Conservation (phyloP, 768 basidiomycete genomes). For the Asterophora parasitica region DNA sequence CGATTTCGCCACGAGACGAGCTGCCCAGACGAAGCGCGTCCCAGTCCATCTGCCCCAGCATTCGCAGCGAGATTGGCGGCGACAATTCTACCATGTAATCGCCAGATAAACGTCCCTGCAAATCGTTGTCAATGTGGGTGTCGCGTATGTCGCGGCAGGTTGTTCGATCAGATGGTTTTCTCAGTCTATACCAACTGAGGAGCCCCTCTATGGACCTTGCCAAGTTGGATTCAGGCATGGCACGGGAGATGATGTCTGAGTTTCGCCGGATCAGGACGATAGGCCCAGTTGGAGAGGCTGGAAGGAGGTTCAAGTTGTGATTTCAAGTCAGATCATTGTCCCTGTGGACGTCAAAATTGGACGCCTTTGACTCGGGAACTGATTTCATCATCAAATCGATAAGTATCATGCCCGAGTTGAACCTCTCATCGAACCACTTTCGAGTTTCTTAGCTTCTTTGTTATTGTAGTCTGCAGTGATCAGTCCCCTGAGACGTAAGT, state of each 20-base stretch:
- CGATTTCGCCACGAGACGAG: no score
- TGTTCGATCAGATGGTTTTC: no score
- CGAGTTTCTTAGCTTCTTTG: not conserved
- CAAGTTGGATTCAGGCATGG: no score
- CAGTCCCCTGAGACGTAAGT: not conserved
- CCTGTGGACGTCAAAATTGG: not conserved
- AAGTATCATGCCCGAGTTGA: not conserved
- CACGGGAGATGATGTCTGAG: no score
- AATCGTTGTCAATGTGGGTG: not conserved
- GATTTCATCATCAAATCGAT: not conserved
- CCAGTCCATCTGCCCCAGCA: not conserved
- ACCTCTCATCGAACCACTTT: slow-evolving; percentile 3
- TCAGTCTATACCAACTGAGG: no score
- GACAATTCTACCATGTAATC: not conserved
- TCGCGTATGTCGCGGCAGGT: no score
- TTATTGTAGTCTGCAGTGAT: not conserved
- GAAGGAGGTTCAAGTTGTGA: slow-evolving; percentile 4
- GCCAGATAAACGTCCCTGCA: not conserved
- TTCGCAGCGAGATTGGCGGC: no score
- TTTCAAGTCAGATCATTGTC: slow-evolving; percentile 1
- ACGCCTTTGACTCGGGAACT: slow-evolving; percentile 11
- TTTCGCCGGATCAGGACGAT: no score
- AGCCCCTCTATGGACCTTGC: no score
- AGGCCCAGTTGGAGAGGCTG: no score
- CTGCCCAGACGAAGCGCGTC: not conserved